Evolutionary conservation across 352 stramenopile genomes (phyloP).

Genomic region (Hyaloperonospora arabidopsidis): DNA sequence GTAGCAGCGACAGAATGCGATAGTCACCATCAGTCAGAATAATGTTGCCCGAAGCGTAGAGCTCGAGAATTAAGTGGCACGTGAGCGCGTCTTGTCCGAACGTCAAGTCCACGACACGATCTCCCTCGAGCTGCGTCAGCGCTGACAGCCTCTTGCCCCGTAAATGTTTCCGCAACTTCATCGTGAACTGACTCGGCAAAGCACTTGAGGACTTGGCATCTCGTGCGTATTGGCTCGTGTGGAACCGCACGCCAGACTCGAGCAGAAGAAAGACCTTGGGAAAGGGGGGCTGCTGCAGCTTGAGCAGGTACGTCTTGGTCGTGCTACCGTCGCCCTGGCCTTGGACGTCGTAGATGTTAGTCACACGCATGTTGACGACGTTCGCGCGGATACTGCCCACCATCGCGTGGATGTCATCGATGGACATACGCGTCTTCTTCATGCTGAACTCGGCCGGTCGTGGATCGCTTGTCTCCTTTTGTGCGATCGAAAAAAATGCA

Average conservation of each 20-base stretch:
- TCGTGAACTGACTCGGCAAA: constrained; percentile 92
- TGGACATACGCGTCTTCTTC: constrained; percentile 84
- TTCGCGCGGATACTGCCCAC: constrained; percentile 79
- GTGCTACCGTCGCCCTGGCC: constrained; percentile 75
- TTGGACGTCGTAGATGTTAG: constrained; percentile 95
- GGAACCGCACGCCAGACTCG: constrained; percentile 95
- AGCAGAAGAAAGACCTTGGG: constrained; percentile 93
- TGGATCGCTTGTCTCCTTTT: too few relatives aligned
- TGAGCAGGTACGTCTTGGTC: constrained; percentile 90
- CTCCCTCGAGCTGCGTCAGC: constrained; percentile 89
- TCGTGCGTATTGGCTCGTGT: constrained; percentile 89
- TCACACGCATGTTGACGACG: constrained; percentile 87
- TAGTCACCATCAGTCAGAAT: constrained; percentile 94
- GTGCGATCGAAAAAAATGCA: too few relatives aligned
- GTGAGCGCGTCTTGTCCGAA: constrained; percentile 88
- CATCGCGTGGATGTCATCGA: constrained; percentile 85
- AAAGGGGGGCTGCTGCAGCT: constrained; percentile 85
- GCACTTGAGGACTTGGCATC: constrained; percentile 46
- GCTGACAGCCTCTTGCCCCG: constrained; percentile 90
- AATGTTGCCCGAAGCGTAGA: constrained; percentile 96
- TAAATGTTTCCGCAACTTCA: constrained; percentile 97
- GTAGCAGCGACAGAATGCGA: constrained; percentile 91
- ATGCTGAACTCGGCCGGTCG: constrained; percentile 27
- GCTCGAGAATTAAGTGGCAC: constrained; percentile 94
- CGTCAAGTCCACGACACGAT: constrained; percentile 95